Evolutionary conservation across 2,329 filamentous ascomycete genomes (phyloP), one percentile per base, ranked within the genome.

Genomic region (Apiospora saccharicola): DNA sequence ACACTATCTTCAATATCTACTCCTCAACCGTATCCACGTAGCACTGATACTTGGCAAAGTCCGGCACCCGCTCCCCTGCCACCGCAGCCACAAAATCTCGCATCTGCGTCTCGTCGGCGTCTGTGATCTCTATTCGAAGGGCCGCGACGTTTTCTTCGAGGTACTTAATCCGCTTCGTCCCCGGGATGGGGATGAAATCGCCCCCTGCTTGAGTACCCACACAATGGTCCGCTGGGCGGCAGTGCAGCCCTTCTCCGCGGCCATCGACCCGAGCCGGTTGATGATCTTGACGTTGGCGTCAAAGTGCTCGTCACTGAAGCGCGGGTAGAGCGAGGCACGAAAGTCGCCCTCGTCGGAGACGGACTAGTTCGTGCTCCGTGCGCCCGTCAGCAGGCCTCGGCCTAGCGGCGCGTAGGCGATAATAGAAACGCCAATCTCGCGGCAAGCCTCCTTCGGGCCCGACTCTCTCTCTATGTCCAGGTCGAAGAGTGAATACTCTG

Each of bases 341-440:
- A 80, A 78, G 73, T 84, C 83, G 1, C 24, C 41, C 19, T 26
- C 41, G 22, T 19, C 67, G n/a, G 19, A 41, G 26, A 57, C 13
- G 30, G 19, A 16, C 53, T 24, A 4, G n/a, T 61, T 22, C 41
- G 74, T 44, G 74, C 4, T n/a, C 6, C 47, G 43, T 1, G 19
- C 41, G 4, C 89, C 89, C 0, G 87, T 86, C 26, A 92, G 77
- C 72, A 92, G 80, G 10, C 90, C 90, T 1, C 89, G 85, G 1
- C 89, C 89, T 2, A 92, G 84, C 2, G 90, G 90, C 19, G 85
- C 86, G 80, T 90, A 91, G 2, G 88, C 86, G 1, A 92, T 84
- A 5, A 89, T 81, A 0, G 88, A 82, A 1, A 90, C 82, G 1
- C 89, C 90, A 3, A 92, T 85, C 76, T 91, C 88, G 24, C 87